These are phyloP conservation scores for Fusarium brachygibbosum DNA, from an alignment of 2,329 filamentous ascomycete genomes.

Conservation along the genomic window DNA sequence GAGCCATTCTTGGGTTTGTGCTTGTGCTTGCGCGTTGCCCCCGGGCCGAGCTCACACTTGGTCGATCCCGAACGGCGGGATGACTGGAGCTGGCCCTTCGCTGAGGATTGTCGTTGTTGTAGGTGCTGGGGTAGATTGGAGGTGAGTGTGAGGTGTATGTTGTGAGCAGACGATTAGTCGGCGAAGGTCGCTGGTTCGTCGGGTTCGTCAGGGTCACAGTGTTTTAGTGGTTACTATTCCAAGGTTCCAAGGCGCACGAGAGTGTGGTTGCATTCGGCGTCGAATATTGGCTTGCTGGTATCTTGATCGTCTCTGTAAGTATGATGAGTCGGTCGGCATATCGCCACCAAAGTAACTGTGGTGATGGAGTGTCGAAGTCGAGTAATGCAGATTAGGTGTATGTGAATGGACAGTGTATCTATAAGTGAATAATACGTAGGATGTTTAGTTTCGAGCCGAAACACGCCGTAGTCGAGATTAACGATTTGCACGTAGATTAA, in stretches of 20 bases:
- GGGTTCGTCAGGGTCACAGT: conserved; percentile 40
- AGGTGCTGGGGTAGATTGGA: conserved; percentile 19
- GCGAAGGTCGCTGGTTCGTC: conserved; percentile 25
- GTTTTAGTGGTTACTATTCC: conserved; percentile 8
- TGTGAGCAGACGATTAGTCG: conserved; percentile 37
- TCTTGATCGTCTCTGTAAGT: conserved; percentile 32
- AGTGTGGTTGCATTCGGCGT: conserved; percentile 10
- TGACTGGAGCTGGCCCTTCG: conserved; percentile 41
- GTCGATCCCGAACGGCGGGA: conserved; percentile 34
- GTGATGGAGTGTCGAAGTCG: conserved; percentile 3
- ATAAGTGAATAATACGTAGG: conserved; percentile 14
- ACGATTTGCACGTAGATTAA: background rate
- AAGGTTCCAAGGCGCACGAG: conserved; percentile 2
- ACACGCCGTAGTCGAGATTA: conserved; percentile 14
- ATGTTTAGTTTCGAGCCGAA: conserved; percentile 16
- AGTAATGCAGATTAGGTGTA: conserved; percentile 2
- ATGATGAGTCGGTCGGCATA: conserved; percentile 34
- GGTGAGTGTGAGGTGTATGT: conserved; percentile 31
- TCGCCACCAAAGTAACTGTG: conserved; percentile 33
- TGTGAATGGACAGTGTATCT: background rate
- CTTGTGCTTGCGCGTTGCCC: conserved; percentile 49
- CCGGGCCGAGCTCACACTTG: conserved; percentile 41
- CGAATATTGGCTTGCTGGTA: conserved; percentile 9
- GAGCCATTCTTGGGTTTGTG: conserved; percentile 53
- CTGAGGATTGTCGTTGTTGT: conserved; percentile 19